Base-by-base conservation (phyloP, 345 rosid species). In the Brassica rapa region DNA sequence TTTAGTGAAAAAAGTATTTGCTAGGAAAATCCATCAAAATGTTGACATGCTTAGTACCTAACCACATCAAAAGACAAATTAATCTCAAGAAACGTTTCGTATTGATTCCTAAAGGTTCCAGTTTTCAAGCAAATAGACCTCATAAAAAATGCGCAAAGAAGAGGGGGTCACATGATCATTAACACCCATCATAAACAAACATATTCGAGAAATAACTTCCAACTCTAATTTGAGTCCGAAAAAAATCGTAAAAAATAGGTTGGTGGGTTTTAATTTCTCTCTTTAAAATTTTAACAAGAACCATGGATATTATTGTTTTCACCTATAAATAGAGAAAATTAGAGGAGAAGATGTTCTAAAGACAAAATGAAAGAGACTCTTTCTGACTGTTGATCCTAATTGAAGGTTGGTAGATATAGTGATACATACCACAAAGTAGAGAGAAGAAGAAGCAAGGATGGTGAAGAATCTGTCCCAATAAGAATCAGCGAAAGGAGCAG, bases 401-500 rank as follows among this genome's bases (percentile, higher is more conserved):
- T 2, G 30, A 30, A 49, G 25, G 4, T 15, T 41, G 32, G 53
- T 21, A 53, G 4, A 70, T 21, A 51, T 5, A 70, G 66, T 12
- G 59, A 63, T 68, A 65, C 85, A 84, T 51, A 94, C 98, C 87
- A 87, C 62, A 68, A 92, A 83, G 80, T 94, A 94, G 81, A 94
- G 80, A 80, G 86, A 83, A 61, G 93, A 91, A 72, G 89, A 94
- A 75, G 90, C 85, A 30, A 89, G 76, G 30, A 92, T 87, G 57
- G 97, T 91, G 69, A 91, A 87, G 65, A 79, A 89, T 39, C 93
- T 87, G 66, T 92, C 91, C 94, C 98, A 88, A 66, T 82, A 92
- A 72, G 91, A 82, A 75, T 92, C 98, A 57, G 95, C 93, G 1
- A 94, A 73, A 0, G 98, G 91, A 5, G 95, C 98, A 29, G 91